Evolutionary conservation across 164 flowering plant species (phyloP).

Genomic region (Stephania cephalantha): DNA sequence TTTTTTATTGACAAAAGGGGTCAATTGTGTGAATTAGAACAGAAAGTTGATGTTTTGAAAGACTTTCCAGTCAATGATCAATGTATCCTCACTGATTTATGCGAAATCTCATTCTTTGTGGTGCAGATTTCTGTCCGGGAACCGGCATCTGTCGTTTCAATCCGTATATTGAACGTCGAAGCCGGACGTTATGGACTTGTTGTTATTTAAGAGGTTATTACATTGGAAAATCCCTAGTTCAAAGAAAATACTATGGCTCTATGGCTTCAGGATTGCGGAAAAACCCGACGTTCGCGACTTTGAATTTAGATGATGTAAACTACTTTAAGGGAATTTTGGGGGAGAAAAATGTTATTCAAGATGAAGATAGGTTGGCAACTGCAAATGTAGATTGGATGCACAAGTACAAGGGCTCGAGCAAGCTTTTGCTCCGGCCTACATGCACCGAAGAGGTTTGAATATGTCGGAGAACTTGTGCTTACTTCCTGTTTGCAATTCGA

Average conservation of each 20-base stretch:
- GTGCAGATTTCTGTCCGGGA: slow-evolving; percentile 1
- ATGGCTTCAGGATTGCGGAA: slow-evolving; percentile 32
- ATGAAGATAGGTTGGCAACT: slow-evolving; percentile 49
- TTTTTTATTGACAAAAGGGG: too few relatives aligned
- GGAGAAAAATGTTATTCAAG: slow-evolving; percentile 75
- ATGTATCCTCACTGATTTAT: not conserved
- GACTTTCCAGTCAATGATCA: not conserved
- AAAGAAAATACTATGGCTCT: slow-evolving; percentile 38
- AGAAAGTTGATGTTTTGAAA: too few relatives aligned
- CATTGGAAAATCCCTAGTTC: slow-evolving; percentile 11
- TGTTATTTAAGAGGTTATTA: slow-evolving; percentile 12
- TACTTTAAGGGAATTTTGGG: slow-evolving; percentile 62
- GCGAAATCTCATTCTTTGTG: not conserved
- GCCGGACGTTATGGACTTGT: not conserved
- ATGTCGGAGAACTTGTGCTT: not conserved
- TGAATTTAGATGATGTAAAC: slow-evolving; percentile 56
- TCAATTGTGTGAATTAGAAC: too few relatives aligned
- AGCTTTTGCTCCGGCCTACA: slow-evolving; percentile 74
- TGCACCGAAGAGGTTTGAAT: slow-evolving; percentile 65
- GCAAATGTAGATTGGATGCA: slow-evolving; percentile 91
- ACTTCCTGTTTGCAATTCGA: not conserved
- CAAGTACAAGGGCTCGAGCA: slow-evolving; percentile 80
- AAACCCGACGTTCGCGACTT: slow-evolving; percentile 45
- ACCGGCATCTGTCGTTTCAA: not conserved
- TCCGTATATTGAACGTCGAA: not conserved